Evolutionary conservation across 2,329 filamentous ascomycete genomes (phyloP).

Genomic region (Fusarium annulatum): DNA sequence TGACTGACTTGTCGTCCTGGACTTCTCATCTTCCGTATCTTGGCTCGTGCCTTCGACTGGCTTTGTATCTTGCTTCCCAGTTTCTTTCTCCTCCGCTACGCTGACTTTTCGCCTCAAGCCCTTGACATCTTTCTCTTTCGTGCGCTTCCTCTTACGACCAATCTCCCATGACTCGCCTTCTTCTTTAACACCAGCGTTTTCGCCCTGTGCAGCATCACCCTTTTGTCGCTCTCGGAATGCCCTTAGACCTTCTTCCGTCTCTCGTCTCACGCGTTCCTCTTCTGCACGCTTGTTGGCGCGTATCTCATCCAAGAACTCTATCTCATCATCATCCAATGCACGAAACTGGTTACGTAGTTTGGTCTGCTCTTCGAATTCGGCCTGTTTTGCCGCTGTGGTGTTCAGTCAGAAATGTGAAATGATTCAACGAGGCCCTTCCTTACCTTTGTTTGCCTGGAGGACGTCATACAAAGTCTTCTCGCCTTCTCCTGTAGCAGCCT

Average conservation of each 20-base stretch:
- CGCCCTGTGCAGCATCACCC: conserved; percentile 32
- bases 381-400: conserved; percentile 77
- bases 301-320: conserved; percentile 77
- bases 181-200: conserved; percentile 39
- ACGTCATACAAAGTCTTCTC: conserved; percentile 77
- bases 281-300: conserved; percentile 60
- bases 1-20: background rate
- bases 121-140: conserved; percentile 51
- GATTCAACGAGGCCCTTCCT: background rate
- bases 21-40: conserved; percentile 22
- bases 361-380: conserved; percentile 80
- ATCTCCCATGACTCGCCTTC: conserved; percentile 49
- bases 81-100: conserved; percentile 19
- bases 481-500: conserved; percentile 54
- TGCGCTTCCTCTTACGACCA: conserved; percentile 53
- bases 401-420: background rate
- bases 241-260: conserved; percentile 67
- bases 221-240: conserved; percentile 66
- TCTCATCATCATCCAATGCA: conserved; percentile 81
- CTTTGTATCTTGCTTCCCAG: conserved; percentile 21
- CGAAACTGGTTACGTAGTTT: conserved; percentile 81
- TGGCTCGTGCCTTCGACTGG: conserved; percentile 18
- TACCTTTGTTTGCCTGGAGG: conserved; percentile 84
- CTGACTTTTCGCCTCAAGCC: conserved; percentile 46
- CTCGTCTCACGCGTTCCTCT: conserved; percentile 64